phyloP scores from a whole-genome alignment of 139 green algal species.

The Klebsormidium nitens region DNA sequence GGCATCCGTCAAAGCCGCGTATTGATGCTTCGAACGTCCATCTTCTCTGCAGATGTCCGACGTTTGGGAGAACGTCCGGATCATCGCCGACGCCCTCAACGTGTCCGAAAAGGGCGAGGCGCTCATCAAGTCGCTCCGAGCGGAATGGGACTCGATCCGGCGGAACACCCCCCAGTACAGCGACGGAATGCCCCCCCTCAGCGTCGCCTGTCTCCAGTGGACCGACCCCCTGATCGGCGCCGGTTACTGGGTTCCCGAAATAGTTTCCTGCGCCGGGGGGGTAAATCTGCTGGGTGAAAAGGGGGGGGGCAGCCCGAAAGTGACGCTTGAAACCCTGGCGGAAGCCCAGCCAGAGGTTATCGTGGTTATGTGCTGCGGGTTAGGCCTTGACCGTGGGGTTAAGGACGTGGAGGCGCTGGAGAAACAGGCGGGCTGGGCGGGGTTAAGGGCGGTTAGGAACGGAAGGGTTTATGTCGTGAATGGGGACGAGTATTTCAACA shows the following conservation, averaged over 20 bases:
- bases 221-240: constrained; percentile 36
- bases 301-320: constrained; percentile 2
- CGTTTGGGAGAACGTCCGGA: constrained; percentile 34
- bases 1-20: too few relatives aligned
- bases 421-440: constrained; percentile 1
- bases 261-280: constrained; percentile 26
- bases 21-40: too few relatives aligned
- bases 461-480: constrained; percentile 13
- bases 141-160: constrained; percentile 8
- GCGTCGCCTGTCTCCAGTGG: constrained; percentile 38
- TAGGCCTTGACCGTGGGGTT: constrained; percentile 7
- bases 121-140: constrained; percentile 13
- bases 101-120: constrained; percentile 15
- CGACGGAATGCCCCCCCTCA: background rate
- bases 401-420: constrained; percentile 11
- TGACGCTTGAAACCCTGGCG: constrained; percentile 17
- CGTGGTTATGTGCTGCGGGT: constrained; percentile 37
- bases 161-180: background rate
- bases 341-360: constrained; percentile 29
- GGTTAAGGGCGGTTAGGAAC: constrained; percentile 19
- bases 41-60: constrained; percentile 26
- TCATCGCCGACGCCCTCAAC: constrained; percentile 27
- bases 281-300: constrained; percentile 11
- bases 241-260: constrained; percentile 41
- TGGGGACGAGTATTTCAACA: constrained; percentile 29